Percentiles rank a stretch among this genome's conserved stretches.
These are phyloP conservation scores for Huntiella omanensis DNA, from an alignment of 2,329 filamentous ascomycete species.

Conservation along the genomic window DNA sequence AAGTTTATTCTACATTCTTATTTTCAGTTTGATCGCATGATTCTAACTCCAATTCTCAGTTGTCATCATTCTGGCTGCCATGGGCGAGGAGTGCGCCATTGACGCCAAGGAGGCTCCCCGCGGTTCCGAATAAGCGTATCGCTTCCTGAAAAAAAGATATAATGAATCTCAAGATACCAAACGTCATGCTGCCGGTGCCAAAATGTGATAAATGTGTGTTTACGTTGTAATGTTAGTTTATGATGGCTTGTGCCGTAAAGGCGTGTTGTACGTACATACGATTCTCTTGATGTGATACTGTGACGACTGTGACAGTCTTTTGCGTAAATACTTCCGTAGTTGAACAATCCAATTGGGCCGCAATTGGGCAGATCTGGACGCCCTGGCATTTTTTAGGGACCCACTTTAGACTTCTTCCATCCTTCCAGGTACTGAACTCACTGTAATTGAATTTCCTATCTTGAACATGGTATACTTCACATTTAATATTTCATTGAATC, in stretches of 20 bases:
- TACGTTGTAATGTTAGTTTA: background rate
- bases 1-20: conserved; percentile 25
- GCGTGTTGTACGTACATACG: too few relatives aligned
- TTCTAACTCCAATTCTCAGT: conserved; percentile 40
- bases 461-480: too few relatives aligned
- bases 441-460: background rate
- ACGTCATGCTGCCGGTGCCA: background rate
- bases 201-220: background rate
- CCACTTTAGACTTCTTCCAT: background rate
- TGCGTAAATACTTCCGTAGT: too few relatives aligned
- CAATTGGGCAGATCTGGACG: background rate
- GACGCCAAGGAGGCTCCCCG: conserved; percentile 82
- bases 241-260: too few relatives aligned
- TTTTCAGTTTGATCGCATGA: background rate
- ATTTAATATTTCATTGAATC: too few relatives aligned
- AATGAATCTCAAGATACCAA: conserved; percentile 12
- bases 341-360: background rate
- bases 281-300: too few relatives aligned
- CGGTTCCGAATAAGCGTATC: conserved; percentile 9
- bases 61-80: conserved; percentile 67
- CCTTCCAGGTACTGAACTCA: background rate
- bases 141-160: conserved; percentile 12
- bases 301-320: too few relatives aligned
- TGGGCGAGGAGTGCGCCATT: conserved; percentile 85
- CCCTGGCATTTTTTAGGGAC: background rate